phyloP scores from a whole-genome alignment of 2,329 filamentous ascomycete genomes.

The Ophiostoma montium region DNA sequence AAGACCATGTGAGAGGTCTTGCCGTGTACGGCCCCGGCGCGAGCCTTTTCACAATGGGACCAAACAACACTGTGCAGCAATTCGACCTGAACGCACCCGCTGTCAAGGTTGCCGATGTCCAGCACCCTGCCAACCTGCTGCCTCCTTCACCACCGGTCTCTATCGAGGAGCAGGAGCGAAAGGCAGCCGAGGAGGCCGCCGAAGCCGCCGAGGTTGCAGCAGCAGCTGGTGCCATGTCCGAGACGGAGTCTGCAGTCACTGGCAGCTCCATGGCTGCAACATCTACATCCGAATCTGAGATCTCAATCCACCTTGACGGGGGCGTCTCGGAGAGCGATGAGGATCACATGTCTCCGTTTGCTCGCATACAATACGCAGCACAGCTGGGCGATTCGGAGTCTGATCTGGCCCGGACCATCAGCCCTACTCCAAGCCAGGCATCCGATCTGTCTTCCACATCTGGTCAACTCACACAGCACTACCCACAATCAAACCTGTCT shows the following conservation, averaged over 20 bases:
- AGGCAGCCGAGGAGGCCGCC: background rate
- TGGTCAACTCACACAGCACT: slow-evolving; percentile 34
- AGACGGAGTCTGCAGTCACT: background rate
- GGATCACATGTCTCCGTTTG: slow-evolving; percentile 60
- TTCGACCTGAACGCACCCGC: slow-evolving; percentile 81
- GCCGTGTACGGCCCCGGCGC: slow-evolving; percentile 82
- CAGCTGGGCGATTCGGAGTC: slow-evolving; percentile 40
- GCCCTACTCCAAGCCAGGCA: slow-evolving; percentile 49
- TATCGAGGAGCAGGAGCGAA: slow-evolving; percentile 49
- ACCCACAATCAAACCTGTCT: slow-evolving; percentile 37
- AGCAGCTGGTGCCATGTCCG: slow-evolving; percentile 4
- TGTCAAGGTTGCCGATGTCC: slow-evolving; percentile 70
- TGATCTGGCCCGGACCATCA: slow-evolving; percentile 50
- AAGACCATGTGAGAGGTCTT: slow-evolving; percentile 67
- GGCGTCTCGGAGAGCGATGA: slow-evolving; percentile 62
- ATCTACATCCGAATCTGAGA: slow-evolving; percentile 41
- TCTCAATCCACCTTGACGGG: slow-evolving; percentile 41
- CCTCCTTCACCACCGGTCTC: slow-evolving; percentile 75
- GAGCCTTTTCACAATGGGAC: slow-evolving; percentile 80
- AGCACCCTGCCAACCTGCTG: slow-evolving; percentile 66
- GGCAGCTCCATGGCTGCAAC: slow-evolving; percentile 24
- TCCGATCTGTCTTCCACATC: slow-evolving; percentile 31
- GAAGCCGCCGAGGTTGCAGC: slow-evolving; percentile 24
- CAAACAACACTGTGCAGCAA: slow-evolving; percentile 82
- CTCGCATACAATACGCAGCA: slow-evolving; percentile 61